These are phyloP conservation scores for Narthecium ossifragum DNA, from an alignment of 106 monocot genomes.

Conservation along the genomic window DNA sequence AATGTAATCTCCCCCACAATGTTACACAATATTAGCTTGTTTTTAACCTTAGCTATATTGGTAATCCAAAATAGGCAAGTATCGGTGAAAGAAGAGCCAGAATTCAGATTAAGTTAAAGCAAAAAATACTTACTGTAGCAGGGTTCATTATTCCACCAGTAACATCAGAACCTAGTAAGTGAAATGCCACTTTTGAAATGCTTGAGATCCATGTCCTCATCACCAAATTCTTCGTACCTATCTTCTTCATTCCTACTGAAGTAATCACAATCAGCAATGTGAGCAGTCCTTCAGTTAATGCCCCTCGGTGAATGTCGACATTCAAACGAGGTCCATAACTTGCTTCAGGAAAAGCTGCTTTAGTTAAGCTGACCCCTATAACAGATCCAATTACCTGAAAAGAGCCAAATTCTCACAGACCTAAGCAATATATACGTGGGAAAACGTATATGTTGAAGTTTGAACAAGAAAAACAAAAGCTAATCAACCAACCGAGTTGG, in stretches of 20 bases:
- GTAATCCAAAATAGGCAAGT: background rate
- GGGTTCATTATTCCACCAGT: constrained; percentile 81
- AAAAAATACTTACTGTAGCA: constrained; percentile 45
- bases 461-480: background rate
- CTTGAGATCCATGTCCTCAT: constrained; percentile 62
- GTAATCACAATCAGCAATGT: constrained; percentile 36
- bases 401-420: background rate
- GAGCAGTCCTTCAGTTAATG: constrained; percentile 55
- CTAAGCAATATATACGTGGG: background rate
- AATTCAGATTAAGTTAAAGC: background rate
- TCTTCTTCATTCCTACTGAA: constrained; percentile 39
- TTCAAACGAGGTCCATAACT: constrained; percentile 48
- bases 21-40: background rate
- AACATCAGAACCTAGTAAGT: constrained; percentile 48
- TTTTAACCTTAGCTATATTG: background rate
- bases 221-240: constrained; percentile 30
- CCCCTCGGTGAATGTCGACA: constrained; percentile 54
- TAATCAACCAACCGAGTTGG: background rate
- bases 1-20: no score
- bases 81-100: background rate
- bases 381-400: constrained; percentile 61
- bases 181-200: constrained; percentile 46
- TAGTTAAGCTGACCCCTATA: constrained; percentile 40
- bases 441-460: background rate
- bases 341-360: constrained; percentile 33